Evolutionary conservation across 352 stramenopile genomes (phyloP).

Genomic region (Phytophthora uliginosa): DNA sequence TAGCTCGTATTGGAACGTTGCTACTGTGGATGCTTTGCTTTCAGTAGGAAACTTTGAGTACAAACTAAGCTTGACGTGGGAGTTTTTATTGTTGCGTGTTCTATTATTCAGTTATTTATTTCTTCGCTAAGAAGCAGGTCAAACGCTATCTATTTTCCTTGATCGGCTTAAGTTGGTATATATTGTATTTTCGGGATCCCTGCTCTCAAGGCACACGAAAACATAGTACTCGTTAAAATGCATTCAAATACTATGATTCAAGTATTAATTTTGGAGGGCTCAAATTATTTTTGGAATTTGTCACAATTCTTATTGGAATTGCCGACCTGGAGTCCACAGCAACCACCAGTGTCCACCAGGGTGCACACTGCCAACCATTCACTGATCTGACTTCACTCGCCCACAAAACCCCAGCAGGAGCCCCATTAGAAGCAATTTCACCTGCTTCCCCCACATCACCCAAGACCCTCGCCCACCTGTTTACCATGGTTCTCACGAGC

Average conservation of each 20-base stretch:
- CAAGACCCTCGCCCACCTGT: not conserved
- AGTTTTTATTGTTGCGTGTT: not conserved
- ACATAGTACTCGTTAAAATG: not conserved
- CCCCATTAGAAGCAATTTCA: not conserved
- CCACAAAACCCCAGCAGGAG: not conserved
- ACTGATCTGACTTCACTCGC: not conserved
- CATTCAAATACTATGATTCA: not conserved
- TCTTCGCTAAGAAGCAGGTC: too few relatives aligned
- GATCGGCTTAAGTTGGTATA: too few relatives aligned
- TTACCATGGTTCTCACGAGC: slow-evolving; percentile 23
- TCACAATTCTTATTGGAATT: not conserved
- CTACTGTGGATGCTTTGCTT: too few relatives aligned
- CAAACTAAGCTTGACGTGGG: not conserved
- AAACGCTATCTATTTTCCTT: too few relatives aligned
- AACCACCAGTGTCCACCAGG: not conserved
- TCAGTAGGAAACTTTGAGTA: too few relatives aligned
- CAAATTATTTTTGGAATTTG: not conserved
- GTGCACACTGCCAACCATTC: slow-evolving; percentile 17
- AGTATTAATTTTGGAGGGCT: not conserved
- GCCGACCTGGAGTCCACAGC: not conserved
- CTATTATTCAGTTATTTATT: too few relatives aligned
- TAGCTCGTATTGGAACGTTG: not conserved
- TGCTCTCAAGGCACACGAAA: not conserved
- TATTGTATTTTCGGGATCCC: too few relatives aligned
- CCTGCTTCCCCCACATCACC: not conserved